Evolutionary conservation across 140 eudicot species (phyloP).

Genomic region (Senecio squalidus): DNA sequence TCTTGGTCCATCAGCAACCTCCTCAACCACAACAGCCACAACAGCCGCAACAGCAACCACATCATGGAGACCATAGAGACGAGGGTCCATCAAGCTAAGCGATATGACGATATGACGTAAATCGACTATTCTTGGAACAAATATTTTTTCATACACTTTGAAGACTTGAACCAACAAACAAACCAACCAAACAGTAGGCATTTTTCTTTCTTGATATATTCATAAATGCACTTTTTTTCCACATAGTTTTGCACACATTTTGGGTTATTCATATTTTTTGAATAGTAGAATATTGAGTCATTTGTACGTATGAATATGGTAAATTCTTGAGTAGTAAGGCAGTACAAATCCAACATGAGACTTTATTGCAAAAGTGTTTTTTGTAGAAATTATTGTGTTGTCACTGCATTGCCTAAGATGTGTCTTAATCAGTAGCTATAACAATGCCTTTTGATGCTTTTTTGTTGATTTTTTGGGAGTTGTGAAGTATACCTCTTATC

Average conservation of each 20-base stretch:
- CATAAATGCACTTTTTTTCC: constrained; percentile 1
- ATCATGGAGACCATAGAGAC: constrained; percentile 35
- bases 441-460: background rate
- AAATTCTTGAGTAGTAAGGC: background rate
- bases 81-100: constrained; percentile 39
- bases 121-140: background rate
- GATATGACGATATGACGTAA: constrained; percentile 5
- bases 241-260: background rate
- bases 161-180: no score
- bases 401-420: background rate
- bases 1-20: constrained; percentile 24
- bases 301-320: background rate
- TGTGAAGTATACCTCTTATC: background rate
- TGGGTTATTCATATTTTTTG: constrained; percentile 7
- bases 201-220: constrained; percentile 5
- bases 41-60: constrained; percentile 19
- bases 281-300: background rate
- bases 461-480: background rate
- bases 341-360: background rate
- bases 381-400: constrained; percentile 11
- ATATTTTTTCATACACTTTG: constrained; percentile 10
- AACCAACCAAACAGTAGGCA: background rate
- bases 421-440: constrained; percentile 1
- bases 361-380: background rate
- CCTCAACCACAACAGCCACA: constrained; percentile 29